A percentile compares a stretch with the other conserved stretches of the same genome.
Conservation (phyloP, 1,284 basidiomycete genomes). For the Fistulina hepatica region DNA sequence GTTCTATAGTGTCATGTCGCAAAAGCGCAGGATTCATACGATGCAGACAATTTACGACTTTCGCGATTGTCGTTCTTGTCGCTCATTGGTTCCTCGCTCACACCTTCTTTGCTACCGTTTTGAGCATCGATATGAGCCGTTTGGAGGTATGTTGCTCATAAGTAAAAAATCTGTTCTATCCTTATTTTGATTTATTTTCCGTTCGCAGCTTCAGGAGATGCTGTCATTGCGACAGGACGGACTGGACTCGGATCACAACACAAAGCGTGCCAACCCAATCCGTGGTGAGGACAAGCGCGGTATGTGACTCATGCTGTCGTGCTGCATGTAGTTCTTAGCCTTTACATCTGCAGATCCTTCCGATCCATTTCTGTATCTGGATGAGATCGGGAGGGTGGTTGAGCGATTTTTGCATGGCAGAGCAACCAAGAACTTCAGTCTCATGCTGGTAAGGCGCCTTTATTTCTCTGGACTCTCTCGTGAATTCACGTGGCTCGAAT, state of each 20-base stretch:
- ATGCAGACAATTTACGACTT: conserved; percentile 90
- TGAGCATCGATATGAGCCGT: conserved; percentile 85
- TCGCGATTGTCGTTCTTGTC: conserved; percentile 88
- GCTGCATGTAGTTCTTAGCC: too few relatives aligned
- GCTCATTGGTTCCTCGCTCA: conserved; percentile 95
- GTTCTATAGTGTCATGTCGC: too few relatives aligned
- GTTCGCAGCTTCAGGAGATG: too few relatives aligned
- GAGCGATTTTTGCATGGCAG: conserved; percentile 56
- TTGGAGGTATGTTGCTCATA: conserved; percentile 59
- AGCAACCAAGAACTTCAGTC: conserved; percentile 70
- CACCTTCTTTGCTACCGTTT: conserved; percentile 83
- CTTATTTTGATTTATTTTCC: conserved; percentile 5
- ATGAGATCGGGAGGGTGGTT: too few relatives aligned
- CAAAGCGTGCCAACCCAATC: too few relatives aligned
- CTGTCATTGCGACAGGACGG: too few relatives aligned
- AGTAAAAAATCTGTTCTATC: conserved; percentile 5
- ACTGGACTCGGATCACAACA: too few relatives aligned
- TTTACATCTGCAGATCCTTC: too few relatives aligned
- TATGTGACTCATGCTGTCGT: too few relatives aligned
- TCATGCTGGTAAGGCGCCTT: conserved; percentile 60
- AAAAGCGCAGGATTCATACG: conserved; percentile 78
- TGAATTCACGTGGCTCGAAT: conserved; percentile 6
- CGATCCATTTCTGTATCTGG: too few relatives aligned
- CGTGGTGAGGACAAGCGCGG: too few relatives aligned
- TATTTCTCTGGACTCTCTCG: too few relatives aligned